A percentile compares a stretch with the other conserved stretches of the same genome.
Conservation (phyloP, 2,329 filamentous ascomycete genomes). For the Tolypocladium cylindrosporum region DNA sequence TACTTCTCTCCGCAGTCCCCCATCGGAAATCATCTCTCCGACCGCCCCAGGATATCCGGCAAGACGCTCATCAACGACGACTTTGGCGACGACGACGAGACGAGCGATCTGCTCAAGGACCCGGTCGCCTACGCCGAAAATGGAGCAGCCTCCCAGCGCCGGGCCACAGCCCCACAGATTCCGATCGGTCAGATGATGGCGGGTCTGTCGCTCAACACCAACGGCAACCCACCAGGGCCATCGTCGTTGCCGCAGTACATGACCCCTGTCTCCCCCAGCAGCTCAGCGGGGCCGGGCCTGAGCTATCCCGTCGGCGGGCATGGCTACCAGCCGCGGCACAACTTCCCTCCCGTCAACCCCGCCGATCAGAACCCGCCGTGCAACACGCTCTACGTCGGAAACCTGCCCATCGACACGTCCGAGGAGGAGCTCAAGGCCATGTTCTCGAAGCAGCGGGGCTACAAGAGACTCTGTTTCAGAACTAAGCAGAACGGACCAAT, state of each 20-base stretch:
- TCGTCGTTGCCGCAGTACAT: slow-evolving; percentile 42
- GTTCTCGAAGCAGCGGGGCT: slow-evolving; percentile 88
- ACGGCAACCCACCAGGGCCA: slow-evolving; percentile 28
- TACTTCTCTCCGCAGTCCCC: slow-evolving; percentile 67
- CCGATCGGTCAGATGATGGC: slow-evolving; percentile 55
- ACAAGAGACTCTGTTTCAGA: slow-evolving; percentile 89
- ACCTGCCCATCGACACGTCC: slow-evolving; percentile 81
- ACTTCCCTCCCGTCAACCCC: slow-evolving; percentile 80
- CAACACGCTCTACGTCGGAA: slow-evolving; percentile 97
- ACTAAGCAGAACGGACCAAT: slow-evolving; percentile 94
- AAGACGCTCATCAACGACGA: slow-evolving; percentile 67
- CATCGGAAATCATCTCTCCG: slow-evolving; percentile 59
- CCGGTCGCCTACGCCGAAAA: slow-evolving; percentile 64
- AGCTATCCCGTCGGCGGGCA: slow-evolving; percentile 29
- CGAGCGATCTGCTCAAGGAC: slow-evolving; percentile 60
- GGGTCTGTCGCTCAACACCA: slow-evolving; percentile 61
- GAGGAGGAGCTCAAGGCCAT: slow-evolving; percentile 92
- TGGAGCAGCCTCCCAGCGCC: slow-evolving; percentile 36
- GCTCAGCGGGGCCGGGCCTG: slow-evolving; percentile 23
- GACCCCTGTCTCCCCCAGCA: slow-evolving; percentile 24
- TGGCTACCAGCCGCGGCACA: slow-evolving; percentile 47
- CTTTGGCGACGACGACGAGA: slow-evolving; percentile 55
- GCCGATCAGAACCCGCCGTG: slow-evolving; percentile 95
- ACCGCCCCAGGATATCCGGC: slow-evolving; percentile 49
- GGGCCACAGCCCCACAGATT: slow-evolving; percentile 62